Conservation (phyloP, 805 yeast genomes). For the Starmerella riodocensis region DNA sequence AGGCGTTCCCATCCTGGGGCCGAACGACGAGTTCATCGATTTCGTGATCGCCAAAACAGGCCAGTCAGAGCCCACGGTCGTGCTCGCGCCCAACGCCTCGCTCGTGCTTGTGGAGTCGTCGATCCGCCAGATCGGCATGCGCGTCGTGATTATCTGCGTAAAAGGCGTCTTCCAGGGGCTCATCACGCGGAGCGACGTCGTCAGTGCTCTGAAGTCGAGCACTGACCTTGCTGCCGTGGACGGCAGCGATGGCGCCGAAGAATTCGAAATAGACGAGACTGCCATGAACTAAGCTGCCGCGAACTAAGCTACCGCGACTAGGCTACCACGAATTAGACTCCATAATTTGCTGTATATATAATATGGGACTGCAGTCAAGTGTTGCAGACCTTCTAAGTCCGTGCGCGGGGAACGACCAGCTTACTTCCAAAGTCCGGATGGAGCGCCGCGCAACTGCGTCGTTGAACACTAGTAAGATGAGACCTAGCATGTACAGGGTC, state of each 20-base stretch:
- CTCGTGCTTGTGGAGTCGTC: constrained; percentile 8
- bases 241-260: no score
- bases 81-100: constrained; percentile 14
- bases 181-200: constrained; percentile 14
- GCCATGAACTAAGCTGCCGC: no score
- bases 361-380: no score
- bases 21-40: constrained; percentile 9
- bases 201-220: constrained; percentile 1
- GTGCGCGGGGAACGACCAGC: no score
- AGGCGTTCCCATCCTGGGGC: constrained; percentile 16
- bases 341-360: no score
- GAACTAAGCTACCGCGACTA: no score
- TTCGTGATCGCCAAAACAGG: constrained; percentile 9
- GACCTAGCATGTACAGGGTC: no score
- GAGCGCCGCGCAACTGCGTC: no score
- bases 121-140: constrained; percentile 16
- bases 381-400: no score
- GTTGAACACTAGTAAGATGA: no score
- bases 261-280: constrained; percentile 13
- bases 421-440: no score
- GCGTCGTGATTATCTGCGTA: constrained; percentile 15
- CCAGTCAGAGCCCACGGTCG: constrained; percentile 14
- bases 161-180: constrained; percentile 13
- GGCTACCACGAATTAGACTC: no score
- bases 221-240: constrained; percentile 1